A percentile compares a stretch with the other conserved stretches of the same genome.
Conservation (phyloP, 371 early-diverging fungal species). For the Mortierella polycephala region DNA sequence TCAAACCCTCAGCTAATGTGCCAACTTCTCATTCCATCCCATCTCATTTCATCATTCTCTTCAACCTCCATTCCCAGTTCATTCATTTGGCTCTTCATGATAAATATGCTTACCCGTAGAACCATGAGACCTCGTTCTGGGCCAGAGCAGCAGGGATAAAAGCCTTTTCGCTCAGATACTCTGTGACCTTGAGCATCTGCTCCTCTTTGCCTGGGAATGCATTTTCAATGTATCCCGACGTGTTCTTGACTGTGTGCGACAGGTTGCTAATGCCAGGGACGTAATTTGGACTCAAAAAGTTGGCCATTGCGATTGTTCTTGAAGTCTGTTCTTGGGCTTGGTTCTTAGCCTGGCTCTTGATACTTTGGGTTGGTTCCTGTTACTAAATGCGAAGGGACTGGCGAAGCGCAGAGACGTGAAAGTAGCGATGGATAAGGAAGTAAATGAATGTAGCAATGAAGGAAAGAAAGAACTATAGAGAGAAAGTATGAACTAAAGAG, state of each 20-base stretch:
- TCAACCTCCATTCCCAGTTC: neutral
- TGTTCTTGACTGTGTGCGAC: slow-evolving; percentile 56
- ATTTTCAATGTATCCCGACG: slow-evolving; percentile 76
- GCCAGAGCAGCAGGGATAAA: slow-evolving; percentile 92
- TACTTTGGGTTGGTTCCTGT: neutral
- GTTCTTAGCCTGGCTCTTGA: too few relatives aligned
- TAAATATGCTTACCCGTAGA: slow-evolving; percentile 78
- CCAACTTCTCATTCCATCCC: neutral
- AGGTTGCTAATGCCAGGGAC: slow-evolving; percentile 13
- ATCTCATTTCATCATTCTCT: neutral
- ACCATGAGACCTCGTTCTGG: slow-evolving; percentile 92
- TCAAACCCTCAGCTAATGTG: neutral
- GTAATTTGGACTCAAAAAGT: slow-evolving; percentile 17
- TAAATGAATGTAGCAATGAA: neutral
- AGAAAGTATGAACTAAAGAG: neutral
- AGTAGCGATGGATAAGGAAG: neutral
- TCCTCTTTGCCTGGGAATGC: slow-evolving; percentile 89
- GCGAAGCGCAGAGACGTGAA: neutral
- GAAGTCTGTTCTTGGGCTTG: too few relatives aligned
- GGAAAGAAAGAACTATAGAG: slow-evolving; percentile 3
- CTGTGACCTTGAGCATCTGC: slow-evolving; percentile 87
- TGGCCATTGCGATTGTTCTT: slow-evolving; percentile 16
- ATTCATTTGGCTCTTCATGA: neutral
- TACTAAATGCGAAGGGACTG: neutral
- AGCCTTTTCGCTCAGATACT: slow-evolving; percentile 84